Evolutionary conservation across 176 grass and related monocot genomes (phyloP).

Genomic region (Paspalum vaginatum): DNA sequence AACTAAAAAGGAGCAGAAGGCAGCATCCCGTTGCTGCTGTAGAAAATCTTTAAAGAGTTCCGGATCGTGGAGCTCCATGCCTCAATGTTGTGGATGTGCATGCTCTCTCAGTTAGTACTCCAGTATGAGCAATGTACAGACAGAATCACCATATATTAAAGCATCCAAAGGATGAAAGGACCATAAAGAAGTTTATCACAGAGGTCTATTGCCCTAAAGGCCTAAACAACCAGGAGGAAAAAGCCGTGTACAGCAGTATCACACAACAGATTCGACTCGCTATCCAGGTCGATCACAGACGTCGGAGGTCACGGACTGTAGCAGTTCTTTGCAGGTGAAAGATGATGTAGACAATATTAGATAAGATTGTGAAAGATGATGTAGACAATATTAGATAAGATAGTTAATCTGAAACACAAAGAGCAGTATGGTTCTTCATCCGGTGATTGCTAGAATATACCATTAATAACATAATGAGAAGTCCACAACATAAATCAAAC

Average conservation of each 20-base stretch:
- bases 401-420: neutral
- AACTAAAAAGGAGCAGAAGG: neutral
- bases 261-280: neutral
- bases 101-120: neutral
- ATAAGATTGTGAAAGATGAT: neutral
- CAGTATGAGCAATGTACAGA: neutral
- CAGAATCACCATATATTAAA: neutral
- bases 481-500: neutral
- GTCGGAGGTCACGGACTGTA: neutral
- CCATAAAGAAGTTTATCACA: neutral
- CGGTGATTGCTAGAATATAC: neutral
- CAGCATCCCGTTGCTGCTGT: neutral
- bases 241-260: too few relatives aligned
- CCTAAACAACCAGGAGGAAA: neutral
- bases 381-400: neutral
- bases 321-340: too few relatives aligned
- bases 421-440: neutral
- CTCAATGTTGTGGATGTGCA: neutral
- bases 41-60: neutral
- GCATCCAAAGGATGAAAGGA: neutral
- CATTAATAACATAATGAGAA: neutral
- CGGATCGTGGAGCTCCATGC: neutral
- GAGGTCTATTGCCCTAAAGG: too few relatives aligned
- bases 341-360: neutral
- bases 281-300: neutral